Base-by-base conservation (phyloP, 2,329 filamentous ascomycete species). In the Penicillium sp. region DNA sequence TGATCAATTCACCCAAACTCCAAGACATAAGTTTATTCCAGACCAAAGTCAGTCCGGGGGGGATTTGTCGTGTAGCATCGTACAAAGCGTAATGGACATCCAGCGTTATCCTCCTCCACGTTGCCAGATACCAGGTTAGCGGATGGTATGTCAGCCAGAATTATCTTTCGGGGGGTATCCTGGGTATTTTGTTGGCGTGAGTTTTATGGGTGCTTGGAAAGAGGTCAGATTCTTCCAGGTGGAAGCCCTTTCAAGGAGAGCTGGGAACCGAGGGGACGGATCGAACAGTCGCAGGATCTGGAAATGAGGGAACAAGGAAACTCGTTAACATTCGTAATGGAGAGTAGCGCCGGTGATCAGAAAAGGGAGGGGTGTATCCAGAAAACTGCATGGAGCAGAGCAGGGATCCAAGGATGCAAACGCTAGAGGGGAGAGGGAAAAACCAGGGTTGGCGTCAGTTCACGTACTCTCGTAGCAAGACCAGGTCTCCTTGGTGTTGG, bases 391-490 rank as follows among this genome's bases (percentile, higher is more conserved):
- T 10, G 6, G 29, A 34, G 39, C 42, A 40, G 54, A 50, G 21
- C 9, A 22, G 34, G 4, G 27, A n/a, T 38, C 7, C 24, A 27
- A 31, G 34, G 36, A 11, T 45, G 11, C 29, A 49, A 18, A 36
- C 13, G 31, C 10, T 10, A 34, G 9, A 34, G n/a, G 44, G 47
- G 47, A 49, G 21, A 39, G 24, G 24, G n/a, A 4, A 46, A 39
- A 43, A 27, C 38, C 14, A 21, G 53, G 45, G 39, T 53, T 55
- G 50, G 42, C 22, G 48, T 27, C 24, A 27, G 8, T 32, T 62
- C 59, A 65, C 62, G 59, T 66, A 69, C 62, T 64, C 48, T 71
- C 68, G 43, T 69, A 71, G 52, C 62, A 65, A 18, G 60, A 54
- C 70, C 68, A 68, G 54, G 58, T 52, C 40, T 66, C 65, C 18